Percentiles rank a stretch among this genome's conserved stretches.
phyloP scores from a whole-genome alignment of 768 basidiomycete species.

The Atractiella rhizophila region DNA sequence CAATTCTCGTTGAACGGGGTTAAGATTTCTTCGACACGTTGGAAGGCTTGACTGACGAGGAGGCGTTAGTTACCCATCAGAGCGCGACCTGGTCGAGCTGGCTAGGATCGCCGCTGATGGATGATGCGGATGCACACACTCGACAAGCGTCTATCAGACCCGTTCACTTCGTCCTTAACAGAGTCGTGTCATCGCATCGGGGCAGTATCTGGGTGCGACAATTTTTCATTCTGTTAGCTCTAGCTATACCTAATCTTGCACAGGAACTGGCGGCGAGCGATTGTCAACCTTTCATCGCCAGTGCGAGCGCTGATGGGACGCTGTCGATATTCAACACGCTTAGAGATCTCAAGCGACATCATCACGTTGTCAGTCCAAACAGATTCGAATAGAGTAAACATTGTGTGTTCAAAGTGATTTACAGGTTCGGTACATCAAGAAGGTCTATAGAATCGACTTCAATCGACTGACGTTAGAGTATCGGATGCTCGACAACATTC shows the following conservation, averaged over 20 bases:
- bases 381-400: neutral
- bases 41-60: neutral
- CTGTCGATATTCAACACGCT: slow-evolving; percentile 13
- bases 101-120: too few relatives aligned
- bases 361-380: slow-evolving; percentile 1
- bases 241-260: neutral
- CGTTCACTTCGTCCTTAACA: slow-evolving; percentile 54
- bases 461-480: slow-evolving; percentile 46
- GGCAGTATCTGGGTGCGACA: slow-evolving; percentile 62
- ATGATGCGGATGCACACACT: too few relatives aligned
- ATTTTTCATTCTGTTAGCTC: neutral
- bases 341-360: slow-evolving; percentile 5
- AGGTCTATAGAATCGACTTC: slow-evolving; percentile 63
- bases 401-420: neutral
- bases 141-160: too few relatives aligned
- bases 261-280: slow-evolving; percentile 54
- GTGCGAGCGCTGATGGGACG: slow-evolving; percentile 59
- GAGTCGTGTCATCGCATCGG: slow-evolving; percentile 38
- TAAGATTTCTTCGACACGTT: neutral
- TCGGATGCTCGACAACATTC: slow-evolving; percentile 65
- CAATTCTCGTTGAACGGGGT: slow-evolving; percentile 10
- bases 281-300: slow-evolving; percentile 61
- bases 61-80: slow-evolving; percentile 47
- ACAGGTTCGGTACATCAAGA: slow-evolving; percentile 41
- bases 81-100: slow-evolving; percentile 46